These are phyloP conservation scores for Sphagnum magellanicum DNA, from an alignment of 228 moss, liverwort and hornwort species.

Conservation along the genomic window DNA sequence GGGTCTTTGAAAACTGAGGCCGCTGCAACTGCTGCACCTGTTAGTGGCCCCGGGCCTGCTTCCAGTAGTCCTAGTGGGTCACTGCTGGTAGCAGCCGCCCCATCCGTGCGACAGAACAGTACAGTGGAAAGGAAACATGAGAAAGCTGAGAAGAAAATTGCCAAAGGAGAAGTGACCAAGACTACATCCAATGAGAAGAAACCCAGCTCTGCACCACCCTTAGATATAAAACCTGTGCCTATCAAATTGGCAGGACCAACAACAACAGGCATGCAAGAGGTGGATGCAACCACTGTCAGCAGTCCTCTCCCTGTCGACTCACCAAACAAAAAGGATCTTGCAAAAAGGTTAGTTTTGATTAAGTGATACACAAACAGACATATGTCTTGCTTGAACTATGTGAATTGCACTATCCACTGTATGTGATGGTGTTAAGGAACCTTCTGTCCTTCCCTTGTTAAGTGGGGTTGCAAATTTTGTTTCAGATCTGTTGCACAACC, in stretches of 20 bases:
- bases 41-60: neutral
- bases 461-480: neutral
- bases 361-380: no score
- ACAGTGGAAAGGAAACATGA: neutral
- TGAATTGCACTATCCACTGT: no score
- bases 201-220: constrained; percentile 8
- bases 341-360: constrained; percentile 18
- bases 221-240: constrained; percentile 14
- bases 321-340: constrained; percentile 21
- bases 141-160: neutral
- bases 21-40: constrained; percentile 1
- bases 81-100: neutral
- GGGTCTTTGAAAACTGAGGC: constrained; percentile 34
- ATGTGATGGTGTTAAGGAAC: no score
- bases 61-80: neutral
- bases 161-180: constrained; percentile 13
- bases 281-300: constrained; percentile 7
- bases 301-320: constrained; percentile 11
- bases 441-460: no score
- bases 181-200: constrained; percentile 22
- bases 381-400: no score
- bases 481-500: constrained; percentile 19
- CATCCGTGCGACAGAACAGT: neutral
- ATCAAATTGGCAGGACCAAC: constrained; percentile 18
- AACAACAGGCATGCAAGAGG: constrained; percentile 8